Conservation (phyloP, 768 basidiomycete genomes). For the Russula dissimulans region DNA sequence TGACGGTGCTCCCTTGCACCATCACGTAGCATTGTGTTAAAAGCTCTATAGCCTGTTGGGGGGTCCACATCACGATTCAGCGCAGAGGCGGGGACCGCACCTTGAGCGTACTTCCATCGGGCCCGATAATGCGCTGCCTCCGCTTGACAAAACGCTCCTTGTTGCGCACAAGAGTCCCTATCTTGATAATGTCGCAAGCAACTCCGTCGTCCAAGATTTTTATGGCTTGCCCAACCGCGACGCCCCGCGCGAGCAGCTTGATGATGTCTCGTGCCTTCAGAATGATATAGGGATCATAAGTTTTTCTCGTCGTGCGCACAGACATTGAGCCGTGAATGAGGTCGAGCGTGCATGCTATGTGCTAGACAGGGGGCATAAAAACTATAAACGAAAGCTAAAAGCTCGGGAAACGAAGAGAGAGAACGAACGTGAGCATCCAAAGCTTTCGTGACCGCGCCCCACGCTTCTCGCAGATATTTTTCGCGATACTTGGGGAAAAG, state of each 20-base stretch:
- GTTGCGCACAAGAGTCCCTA: constrained; percentile 87
- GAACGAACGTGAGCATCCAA: constrained; percentile 66
- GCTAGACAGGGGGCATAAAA: constrained; percentile 35
- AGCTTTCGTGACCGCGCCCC: constrained; percentile 82
- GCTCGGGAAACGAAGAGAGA: background rate
- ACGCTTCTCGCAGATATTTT: constrained; percentile 90
- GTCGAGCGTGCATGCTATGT: constrained; percentile 85
- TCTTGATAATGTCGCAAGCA: constrained; percentile 97
- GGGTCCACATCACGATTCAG: background rate
- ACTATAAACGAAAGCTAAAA: no score
- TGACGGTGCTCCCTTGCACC: constrained; percentile 96
- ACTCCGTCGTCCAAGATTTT: constrained; percentile 85
- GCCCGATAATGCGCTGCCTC: constrained; percentile 92
- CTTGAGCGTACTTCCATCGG: constrained; percentile 95
- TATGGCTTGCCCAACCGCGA: constrained; percentile 73
- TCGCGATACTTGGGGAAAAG: constrained; percentile 98
- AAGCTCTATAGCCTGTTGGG: constrained; percentile 81
- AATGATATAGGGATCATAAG: constrained; percentile 93
- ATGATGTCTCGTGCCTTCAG: constrained; percentile 94
- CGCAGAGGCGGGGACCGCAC: constrained; percentile 33
- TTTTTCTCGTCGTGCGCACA: constrained; percentile 92
- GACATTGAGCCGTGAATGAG: constrained; percentile 96
- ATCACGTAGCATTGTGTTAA: constrained; percentile 95
- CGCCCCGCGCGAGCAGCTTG: constrained; percentile 89
- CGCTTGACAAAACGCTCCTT: constrained; percentile 96